These are phyloP conservation scores for Sanghuangporus baumii DNA, from an alignment of 1,284 basidiomycete species.

Conservation along the genomic window DNA sequence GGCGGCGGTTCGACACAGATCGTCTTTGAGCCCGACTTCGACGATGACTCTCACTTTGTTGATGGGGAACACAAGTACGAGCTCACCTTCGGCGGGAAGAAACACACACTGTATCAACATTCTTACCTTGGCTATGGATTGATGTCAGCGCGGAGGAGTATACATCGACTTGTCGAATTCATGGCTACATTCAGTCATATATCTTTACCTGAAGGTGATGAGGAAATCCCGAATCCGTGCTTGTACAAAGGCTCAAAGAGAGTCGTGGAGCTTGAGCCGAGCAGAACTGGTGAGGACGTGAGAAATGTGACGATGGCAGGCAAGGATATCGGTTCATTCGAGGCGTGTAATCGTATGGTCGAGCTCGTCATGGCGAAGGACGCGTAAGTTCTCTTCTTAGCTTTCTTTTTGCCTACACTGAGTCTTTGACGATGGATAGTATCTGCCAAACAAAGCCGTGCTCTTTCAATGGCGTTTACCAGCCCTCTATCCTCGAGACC, in stretches of 20 bases:
- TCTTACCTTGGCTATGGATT: slow-evolving; percentile 96
- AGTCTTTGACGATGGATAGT: slow-evolving; percentile 31
- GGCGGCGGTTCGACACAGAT: slow-evolving; percentile 98
- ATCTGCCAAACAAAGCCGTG: slow-evolving; percentile 89
- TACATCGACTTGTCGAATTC: slow-evolving; percentile 89
- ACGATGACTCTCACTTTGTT: slow-evolving; percentile 46
- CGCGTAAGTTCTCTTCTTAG: slow-evolving; percentile 53
- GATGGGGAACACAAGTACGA: slow-evolving; percentile 95
- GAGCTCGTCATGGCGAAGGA: slow-evolving; percentile 96
- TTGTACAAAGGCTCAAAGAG: slow-evolving; percentile 64
- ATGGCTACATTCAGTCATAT: slow-evolving; percentile 48
- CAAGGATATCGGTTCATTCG: slow-evolving; percentile 74
- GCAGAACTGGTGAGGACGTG: slow-evolving; percentile 33
- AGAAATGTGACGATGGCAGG: slow-evolving; percentile 81
- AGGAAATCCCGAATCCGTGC: slow-evolving; percentile 68
- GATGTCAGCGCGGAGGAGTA: slow-evolving; percentile 82
- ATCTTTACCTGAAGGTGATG: slow-evolving; percentile 13
- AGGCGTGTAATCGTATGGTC: slow-evolving; percentile 80
- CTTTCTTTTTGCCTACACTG: slow-evolving; percentile 10
- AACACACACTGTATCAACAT: slow-evolving; percentile 84
- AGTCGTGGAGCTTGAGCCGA: slow-evolving; percentile 65
- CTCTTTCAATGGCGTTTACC: slow-evolving; percentile 96
- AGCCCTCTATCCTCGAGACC: slow-evolving; percentile 88
- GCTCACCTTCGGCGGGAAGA: slow-evolving; percentile 68
- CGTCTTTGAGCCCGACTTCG: slow-evolving; percentile 86